Conservation (phyloP, 1,284 basidiomycete genomes). For the Ustilago loliicola region DNA sequence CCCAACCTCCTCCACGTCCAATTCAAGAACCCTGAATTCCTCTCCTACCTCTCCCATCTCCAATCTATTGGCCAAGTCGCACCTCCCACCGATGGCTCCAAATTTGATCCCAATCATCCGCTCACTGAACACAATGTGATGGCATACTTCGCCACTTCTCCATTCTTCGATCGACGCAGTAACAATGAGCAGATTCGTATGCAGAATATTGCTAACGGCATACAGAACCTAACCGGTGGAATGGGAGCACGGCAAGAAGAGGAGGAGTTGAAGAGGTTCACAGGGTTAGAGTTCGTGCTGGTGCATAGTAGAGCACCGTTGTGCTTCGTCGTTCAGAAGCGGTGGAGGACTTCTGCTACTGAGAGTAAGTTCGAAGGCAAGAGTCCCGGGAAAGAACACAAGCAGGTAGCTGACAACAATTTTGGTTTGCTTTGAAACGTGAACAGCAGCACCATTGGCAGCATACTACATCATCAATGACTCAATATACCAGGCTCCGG, state of each 20-base stretch:
- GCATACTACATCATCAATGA: constrained; percentile 66
- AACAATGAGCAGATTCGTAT: constrained; percentile 69
- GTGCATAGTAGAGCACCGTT: constrained; percentile 50
- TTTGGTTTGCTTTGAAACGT: not conserved
- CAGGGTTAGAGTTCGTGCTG: constrained; percentile 63
- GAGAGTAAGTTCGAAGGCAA: constrained; percentile 21
- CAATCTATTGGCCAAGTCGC: constrained; percentile 25
- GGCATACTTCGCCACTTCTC: constrained; percentile 65
- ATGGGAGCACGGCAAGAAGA: constrained; percentile 42
- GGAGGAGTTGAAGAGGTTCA: constrained; percentile 60
- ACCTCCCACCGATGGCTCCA: constrained; percentile 8
- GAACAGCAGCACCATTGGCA: constrained; percentile 45
- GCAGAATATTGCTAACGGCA: constrained; percentile 62
- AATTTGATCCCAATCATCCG: constrained; percentile 25
- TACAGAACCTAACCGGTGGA: constrained; percentile 12
- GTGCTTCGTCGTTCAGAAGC: constrained; percentile 64
- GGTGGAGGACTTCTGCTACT: constrained; percentile 42
- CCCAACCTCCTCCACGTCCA: constrained; percentile 59
- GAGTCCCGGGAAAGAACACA: not conserved
- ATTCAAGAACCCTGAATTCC: constrained; percentile 65
- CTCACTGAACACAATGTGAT: constrained; percentile 60
- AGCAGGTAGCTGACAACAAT: not conserved
- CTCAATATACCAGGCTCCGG: constrained; percentile 65
- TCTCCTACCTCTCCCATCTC: constrained; percentile 55
- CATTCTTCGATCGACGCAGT: constrained; percentile 64